A percentile compares a stretch with the other conserved stretches of the same genome.
Conservation (phyloP, 2,329 filamentous ascomycete species). For the Berkeleyomyces basicola region DNA sequence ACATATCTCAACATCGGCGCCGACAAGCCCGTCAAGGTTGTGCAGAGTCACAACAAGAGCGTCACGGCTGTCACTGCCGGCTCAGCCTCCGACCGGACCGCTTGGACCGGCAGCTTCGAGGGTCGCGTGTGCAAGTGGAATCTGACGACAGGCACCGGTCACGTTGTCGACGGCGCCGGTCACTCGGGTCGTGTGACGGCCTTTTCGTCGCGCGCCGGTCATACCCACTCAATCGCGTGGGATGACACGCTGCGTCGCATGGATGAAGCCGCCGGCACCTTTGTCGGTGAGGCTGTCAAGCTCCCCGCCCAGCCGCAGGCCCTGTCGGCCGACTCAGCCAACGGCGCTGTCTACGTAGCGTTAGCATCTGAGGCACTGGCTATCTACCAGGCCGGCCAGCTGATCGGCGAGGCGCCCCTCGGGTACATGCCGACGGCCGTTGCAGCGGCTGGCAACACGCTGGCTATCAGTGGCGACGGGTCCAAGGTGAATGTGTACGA, state of each 20-base stretch:
- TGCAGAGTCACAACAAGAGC: constrained; percentile 82
- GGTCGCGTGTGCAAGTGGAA: constrained; percentile 80
- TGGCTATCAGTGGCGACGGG: constrained; percentile 62
- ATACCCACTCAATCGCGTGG: constrained; percentile 81
- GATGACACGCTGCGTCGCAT: constrained; percentile 76
- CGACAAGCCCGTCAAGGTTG: constrained; percentile 48
- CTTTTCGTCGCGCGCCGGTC: constrained; percentile 44
- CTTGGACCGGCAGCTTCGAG: constrained; percentile 81
- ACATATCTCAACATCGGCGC: constrained; percentile 70
- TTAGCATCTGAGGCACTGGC: constrained; percentile 31
- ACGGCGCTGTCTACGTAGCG: constrained; percentile 45
- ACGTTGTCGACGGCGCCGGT: constrained; percentile 57
- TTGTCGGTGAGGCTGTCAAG: constrained; percentile 50
- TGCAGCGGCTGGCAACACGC: constrained; percentile 46
- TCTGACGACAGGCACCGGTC: constrained; percentile 47
- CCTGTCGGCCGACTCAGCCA: constrained; percentile 29
- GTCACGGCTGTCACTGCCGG: constrained; percentile 52
- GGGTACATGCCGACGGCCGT: constrained; percentile 53
- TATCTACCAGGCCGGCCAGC: constrained; percentile 42
- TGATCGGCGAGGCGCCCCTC: constrained; percentile 41
- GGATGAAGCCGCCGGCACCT: constrained; percentile 58
- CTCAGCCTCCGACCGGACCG: constrained; percentile 28
- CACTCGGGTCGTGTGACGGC: constrained; percentile 79
- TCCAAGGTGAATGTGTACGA: constrained; percentile 56
- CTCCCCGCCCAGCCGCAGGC: constrained; percentile 70